Evolutionary conservation across 2,329 filamentous ascomycete species (phyloP), one percentile per base, ranked within the genome.

Genomic region (Orbilia oligospora): DNA sequence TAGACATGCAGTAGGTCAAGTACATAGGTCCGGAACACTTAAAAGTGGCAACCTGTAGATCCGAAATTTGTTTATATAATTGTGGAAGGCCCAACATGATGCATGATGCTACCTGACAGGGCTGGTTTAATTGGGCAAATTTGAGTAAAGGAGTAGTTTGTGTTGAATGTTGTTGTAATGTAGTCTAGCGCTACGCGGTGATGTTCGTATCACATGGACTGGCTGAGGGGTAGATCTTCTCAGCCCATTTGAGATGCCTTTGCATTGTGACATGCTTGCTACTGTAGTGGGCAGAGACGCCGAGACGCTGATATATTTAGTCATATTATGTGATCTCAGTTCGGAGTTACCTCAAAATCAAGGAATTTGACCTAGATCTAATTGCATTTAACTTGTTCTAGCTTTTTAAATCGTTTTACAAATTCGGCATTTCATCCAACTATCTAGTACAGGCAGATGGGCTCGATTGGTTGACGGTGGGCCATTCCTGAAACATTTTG

Each of bases 111-210:
- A 14, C 12, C 48, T 24, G 22, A 12, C 10, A 16, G n/a, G n/a
- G n/a, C 46, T 51, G 48, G 22, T 14, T 51, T n/a, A n/a, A n/a
- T n/a, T 14, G 22, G 8, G 12, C 48, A 51, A 22, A 24, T 49
- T n/a, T 56, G 10, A 33, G 24, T 24, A 30, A 24, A 61, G n/a
- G 8, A 20, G 33, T 22, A 58, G 38, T 61, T 51, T 70, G 66
- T 70, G 66, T 70, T 70, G 66, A 70, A 70, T 46, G 66, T 44
- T 18, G 66, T 70, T 70, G 49, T 49, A 58, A 61, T 70, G 51
- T 46, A 8, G 44, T 48, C 20, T 38, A 33, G 49, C 51, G 53
- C 61, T 58, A 70, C 66, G 66, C 66, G 38, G 12, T 58, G 18
- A 61, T 48, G 5, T 53, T 68, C 22, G 66, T 70, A 53, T 56